These are phyloP conservation scores for Hibiscus trionum DNA, from an alignment of 345 rosid genomes.

Conservation along the genomic window DNA sequence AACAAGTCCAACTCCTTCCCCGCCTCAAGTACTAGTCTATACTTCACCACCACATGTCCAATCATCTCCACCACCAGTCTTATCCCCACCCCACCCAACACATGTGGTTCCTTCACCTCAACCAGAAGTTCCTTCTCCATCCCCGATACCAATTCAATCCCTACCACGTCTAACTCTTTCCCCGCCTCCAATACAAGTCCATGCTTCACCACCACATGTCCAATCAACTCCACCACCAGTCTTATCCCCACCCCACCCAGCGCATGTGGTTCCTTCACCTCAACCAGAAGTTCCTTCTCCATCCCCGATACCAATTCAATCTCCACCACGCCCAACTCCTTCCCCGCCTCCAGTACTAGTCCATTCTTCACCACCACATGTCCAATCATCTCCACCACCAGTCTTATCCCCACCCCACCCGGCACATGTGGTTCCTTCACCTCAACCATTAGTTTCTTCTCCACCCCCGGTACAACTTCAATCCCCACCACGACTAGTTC, in stretches of 20 bases:
- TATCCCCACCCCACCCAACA: not conserved
- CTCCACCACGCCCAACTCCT: slow-evolving; percentile 12
- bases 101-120: not conserved
- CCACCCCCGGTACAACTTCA: not conserved
- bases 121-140: not conserved
- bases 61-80: slow-evolving; percentile 17
- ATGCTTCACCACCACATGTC: not conserved
- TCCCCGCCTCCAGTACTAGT: slow-evolving; percentile 19
- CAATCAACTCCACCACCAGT: not conserved
- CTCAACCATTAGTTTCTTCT: not conserved
- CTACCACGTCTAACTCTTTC: not conserved
- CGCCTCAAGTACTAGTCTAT: slow-evolving; percentile 1
- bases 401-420: slow-evolving; percentile 23
- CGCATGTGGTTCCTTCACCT: not conserved
- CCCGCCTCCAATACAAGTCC: slow-evolving; percentile 9
- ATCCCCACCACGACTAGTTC: not conserved
- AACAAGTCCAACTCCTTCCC: too few relatives aligned
- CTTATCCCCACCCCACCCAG: not conserved
- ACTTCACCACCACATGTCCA: not conserved
- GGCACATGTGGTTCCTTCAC: not conserved
- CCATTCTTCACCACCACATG: not conserved
- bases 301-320: not conserved
- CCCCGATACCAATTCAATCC: not conserved
- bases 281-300: not conserved
- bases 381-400: too few relatives aligned